Percentiles rank a stretch among this genome's conserved stretches.
These are phyloP conservation scores for Pleurotus sapidus DNA, from an alignment of 768 basidiomycete genomes.

Conservation along the genomic window DNA sequence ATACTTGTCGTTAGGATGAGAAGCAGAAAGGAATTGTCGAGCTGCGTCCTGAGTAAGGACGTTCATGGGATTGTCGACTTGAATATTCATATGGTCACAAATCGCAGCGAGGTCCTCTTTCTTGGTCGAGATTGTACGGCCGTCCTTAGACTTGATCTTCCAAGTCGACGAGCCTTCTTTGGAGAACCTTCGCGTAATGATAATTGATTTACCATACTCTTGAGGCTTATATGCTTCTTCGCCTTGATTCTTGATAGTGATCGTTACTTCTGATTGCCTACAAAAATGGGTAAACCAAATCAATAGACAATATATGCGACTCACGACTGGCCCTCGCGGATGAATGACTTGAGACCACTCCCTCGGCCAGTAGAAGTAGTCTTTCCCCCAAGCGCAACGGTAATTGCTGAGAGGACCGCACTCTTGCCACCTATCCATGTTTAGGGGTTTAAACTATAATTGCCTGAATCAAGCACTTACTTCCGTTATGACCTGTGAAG, in stretches of 20 bases:
- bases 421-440: conserved; percentile 80
- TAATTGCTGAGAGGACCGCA: conserved; percentile 89
- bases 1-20: conserved; percentile 84
- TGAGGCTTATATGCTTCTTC: conserved; percentile 84
- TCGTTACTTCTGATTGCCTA: conserved; percentile 73
- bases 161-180: conserved; percentile 75
- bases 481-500: conserved; percentile 81
- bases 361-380: conserved; percentile 90
- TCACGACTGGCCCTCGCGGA: conserved; percentile 80
- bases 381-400: conserved; percentile 92
- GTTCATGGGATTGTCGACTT: conserved; percentile 95
- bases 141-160: conserved; percentile 76
- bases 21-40: conserved; percentile 82
- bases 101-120: conserved; percentile 85
- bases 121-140: conserved; percentile 67
- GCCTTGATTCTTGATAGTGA: conserved; percentile 86
- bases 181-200: conserved; percentile 78
- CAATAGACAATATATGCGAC: conserved; percentile 17
- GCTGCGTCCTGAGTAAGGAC: conserved; percentile 78
- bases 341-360: conserved; percentile 78
- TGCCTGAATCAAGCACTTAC: conserved; percentile 44
- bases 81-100: conserved; percentile 94
- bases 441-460: neutral
- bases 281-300: neutral
- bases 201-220: conserved; percentile 83